These are phyloP conservation scores for Coemansia sp. DNA, from an alignment of 192 early-diverging fungal genomes.

Conservation along the genomic window DNA sequence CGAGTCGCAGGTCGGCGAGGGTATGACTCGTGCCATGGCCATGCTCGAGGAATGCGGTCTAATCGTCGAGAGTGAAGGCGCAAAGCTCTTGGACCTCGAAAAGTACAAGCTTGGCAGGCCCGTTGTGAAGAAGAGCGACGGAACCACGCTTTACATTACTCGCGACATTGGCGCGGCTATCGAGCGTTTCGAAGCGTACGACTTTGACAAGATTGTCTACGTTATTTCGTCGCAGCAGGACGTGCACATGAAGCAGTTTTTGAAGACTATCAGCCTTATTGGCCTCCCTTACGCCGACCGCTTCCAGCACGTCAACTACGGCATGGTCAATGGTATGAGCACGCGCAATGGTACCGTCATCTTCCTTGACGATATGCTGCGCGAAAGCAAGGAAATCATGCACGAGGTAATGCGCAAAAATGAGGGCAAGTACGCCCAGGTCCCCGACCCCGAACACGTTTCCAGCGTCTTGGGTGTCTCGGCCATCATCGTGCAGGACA, in stretches of 20 bases:
- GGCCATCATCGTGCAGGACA: constrained; percentile 90
- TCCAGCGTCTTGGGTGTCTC: constrained; percentile 91
- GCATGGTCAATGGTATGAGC: constrained; percentile 92
- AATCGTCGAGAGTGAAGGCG: constrained; percentile 72
- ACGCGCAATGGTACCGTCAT: constrained; percentile 95
- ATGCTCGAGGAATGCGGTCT: constrained; percentile 74
- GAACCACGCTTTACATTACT: constrained; percentile 90
- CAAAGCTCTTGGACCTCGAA: constrained; percentile 81
- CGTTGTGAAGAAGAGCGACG: constrained; percentile 87
- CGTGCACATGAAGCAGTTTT: constrained; percentile 90
- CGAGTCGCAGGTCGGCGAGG: constrained; percentile 84
- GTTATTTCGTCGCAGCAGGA: constrained; percentile 89
- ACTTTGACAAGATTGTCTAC: constrained; percentile 93
- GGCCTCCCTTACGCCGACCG: constrained; percentile 78
- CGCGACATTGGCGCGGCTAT: constrained; percentile 96
- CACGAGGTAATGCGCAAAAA: constrained; percentile 90
- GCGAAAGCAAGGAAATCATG: constrained; percentile 83
- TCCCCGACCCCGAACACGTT: constrained; percentile 75
- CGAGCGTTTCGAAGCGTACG: constrained; percentile 81
- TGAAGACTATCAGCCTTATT: constrained; percentile 86
- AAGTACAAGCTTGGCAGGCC: constrained; percentile 80
- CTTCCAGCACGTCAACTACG: constrained; percentile 91
- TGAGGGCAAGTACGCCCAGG: constrained; percentile 80
- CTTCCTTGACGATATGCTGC: constrained; percentile 93
- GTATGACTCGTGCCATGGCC: constrained; percentile 66